Percentiles rank a stretch among this genome's conserved stretches.
Conservation (phyloP, 345 rosid genomes). For the Jatropha curcas region DNA sequence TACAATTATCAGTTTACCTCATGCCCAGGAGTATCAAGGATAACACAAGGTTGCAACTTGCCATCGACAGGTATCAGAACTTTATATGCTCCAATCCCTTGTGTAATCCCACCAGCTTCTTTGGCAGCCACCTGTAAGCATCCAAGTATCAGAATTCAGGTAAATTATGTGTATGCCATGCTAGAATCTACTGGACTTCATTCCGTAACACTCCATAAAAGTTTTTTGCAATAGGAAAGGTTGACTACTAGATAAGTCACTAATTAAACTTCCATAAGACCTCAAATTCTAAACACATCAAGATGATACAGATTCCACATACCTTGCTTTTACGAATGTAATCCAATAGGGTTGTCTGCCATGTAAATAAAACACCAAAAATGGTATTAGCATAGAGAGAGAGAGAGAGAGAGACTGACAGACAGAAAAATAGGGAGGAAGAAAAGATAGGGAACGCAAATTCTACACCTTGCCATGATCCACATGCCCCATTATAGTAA, state of each 20-base stretch:
- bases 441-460: background rate
- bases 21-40: conserved; percentile 99
- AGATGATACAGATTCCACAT: conserved; percentile 30
- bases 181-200: background rate
- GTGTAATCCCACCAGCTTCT: conserved; percentile 98
- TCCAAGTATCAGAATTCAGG: conserved; percentile 34
- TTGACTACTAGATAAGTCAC: background rate
- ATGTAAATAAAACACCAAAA: conserved; percentile 29
- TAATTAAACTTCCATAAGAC: conserved; percentile 4
- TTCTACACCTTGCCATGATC: conserved; percentile 91
- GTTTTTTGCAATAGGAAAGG: background rate
- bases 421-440: background rate
- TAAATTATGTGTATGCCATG: conserved; percentile 13
- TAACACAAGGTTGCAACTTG: conserved; percentile 74
- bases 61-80: conserved; percentile 85
- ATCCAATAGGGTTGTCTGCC: conserved; percentile 96
- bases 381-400: conserved; percentile 29
- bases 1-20: conserved; percentile 55
- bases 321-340: conserved; percentile 94
- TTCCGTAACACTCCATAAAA: background rate
- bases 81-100: conserved; percentile 96
- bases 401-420: background rate
- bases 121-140: conserved; percentile 80
- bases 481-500: conserved; percentile 99
- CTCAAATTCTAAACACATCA: conserved; percentile 1